phyloP scores from a whole-genome alignment of 139 green algal genomes.

The Coelastrella sp. region DNA sequence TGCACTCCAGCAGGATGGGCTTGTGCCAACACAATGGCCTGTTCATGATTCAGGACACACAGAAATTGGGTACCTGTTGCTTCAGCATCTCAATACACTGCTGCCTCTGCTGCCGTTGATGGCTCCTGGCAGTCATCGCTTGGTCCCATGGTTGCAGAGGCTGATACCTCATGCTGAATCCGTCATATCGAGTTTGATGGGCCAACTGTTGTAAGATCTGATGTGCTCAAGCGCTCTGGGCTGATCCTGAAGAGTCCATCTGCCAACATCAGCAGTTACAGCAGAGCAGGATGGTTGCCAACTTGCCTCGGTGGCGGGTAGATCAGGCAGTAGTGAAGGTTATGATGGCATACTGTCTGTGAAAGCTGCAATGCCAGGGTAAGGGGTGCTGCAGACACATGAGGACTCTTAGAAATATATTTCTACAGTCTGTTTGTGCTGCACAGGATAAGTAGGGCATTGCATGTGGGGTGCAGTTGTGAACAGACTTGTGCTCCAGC shows the following conservation, averaged over 20 bases:
- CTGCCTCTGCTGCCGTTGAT: background rate
- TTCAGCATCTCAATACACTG: background rate
- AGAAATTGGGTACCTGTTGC: background rate
- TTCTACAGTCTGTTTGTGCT: no score
- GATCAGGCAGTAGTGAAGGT: background rate
- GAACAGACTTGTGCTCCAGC: no score
- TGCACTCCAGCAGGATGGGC: no score
- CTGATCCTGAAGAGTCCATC: background rate
- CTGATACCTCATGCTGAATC: background rate
- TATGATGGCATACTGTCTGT: background rate
- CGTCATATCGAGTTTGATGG: slow-evolving; percentile 29
- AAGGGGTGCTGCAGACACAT: no score
- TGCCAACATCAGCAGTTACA: background rate
- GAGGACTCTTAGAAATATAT: no score
- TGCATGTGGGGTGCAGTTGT: no score
- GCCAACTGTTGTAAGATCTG: background rate
- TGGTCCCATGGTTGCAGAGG: slow-evolving; percentile 37
- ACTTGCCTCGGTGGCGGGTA: background rate
- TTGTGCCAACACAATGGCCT: no score
- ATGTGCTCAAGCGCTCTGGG: background rate
- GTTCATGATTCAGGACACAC: background rate
- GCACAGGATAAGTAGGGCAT: no score
- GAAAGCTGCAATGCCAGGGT: background rate
- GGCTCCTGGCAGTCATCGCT: slow-evolving; percentile 44
- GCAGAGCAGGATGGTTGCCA: background rate